phyloP scores from a whole-genome alignment of 305 asterid species.

The Nicotiana rustica region DNA sequence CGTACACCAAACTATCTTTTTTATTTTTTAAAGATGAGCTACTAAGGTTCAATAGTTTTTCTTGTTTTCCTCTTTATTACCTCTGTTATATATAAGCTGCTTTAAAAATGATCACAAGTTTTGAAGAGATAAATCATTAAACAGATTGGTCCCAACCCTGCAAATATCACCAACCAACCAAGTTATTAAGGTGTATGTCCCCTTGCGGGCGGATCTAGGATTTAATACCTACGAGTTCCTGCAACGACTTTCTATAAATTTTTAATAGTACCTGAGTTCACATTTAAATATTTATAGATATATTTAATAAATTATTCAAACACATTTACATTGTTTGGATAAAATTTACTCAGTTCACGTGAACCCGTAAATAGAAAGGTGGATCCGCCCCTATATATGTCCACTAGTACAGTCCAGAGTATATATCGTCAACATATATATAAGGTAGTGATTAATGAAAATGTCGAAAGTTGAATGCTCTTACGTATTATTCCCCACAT shows the following conservation, averaged over 20 bases:
- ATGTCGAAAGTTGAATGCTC: constrained; percentile 19
- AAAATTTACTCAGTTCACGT: no score
- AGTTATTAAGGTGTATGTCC: neutral
- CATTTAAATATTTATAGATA: no score
- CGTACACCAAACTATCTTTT: no score
- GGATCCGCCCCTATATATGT: no score
- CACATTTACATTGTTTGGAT: no score
- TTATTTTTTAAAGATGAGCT: neutral
- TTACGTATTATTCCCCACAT: constrained; percentile 28
- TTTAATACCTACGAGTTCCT: no score
- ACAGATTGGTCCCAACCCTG: constrained; percentile 31
- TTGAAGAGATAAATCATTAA: constrained; percentile 14
- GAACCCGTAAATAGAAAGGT: no score
- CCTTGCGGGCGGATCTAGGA: no score
- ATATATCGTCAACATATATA: neutral
- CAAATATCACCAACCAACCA: constrained; percentile 30
- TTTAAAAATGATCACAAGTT: neutral
- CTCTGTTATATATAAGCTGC: neutral
- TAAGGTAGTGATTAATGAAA: constrained; percentile 24
- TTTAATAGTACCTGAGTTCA: no score
- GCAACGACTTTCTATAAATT: no score
- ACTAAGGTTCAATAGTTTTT: neutral
- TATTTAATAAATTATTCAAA: no score
- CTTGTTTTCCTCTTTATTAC: neutral
- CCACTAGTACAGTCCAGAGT: neutral